Conservation (phyloP, 2,329 filamentous ascomycete genomes). For the Alternaria gansuensis region DNA sequence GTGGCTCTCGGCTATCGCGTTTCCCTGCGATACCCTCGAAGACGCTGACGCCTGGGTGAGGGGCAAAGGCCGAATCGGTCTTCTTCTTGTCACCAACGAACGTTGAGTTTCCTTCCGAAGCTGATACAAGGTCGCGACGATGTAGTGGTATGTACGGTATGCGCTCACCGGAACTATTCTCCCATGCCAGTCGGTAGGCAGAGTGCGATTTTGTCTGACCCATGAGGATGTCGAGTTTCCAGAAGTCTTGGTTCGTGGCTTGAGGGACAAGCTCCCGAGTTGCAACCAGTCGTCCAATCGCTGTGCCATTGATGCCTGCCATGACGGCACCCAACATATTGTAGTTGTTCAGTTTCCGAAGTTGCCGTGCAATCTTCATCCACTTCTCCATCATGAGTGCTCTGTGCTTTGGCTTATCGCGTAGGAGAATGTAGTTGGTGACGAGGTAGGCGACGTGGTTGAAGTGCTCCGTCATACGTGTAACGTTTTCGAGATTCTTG, state of each 20-base stretch:
- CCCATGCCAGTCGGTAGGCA: conserved; percentile 96
- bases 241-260: conserved; percentile 81
- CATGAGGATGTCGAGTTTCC: conserved; percentile 90
- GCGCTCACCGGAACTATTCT: conserved; percentile 87
- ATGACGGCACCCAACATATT: conserved; percentile 94
- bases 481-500: conserved; percentile 82
- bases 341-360: conserved; percentile 95
- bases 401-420: conserved; percentile 95
- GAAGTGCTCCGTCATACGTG: conserved; percentile 89
- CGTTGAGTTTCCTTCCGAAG: conserved; percentile 90
- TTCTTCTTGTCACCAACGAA: conserved; percentile 70
- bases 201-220: conserved; percentile 90
- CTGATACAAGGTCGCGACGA: conserved; percentile 86
- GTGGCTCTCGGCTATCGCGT: conserved; percentile 54
- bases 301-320: conserved; percentile 87
- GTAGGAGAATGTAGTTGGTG: conserved; percentile 70
- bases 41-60: conserved; percentile 50
- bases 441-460: conserved; percentile 67
- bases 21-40: conserved; percentile 42
- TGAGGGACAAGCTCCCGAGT: conserved; percentile 79
- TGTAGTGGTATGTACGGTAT: conserved; percentile 95
- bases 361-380: conserved; percentile 84
- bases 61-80: conserved; percentile 38
- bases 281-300: conserved; percentile 82
- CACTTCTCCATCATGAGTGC: conserved; percentile 93